Evolutionary conservation across 2,329 filamentous ascomycete species (phyloP).

Genomic region (Ceratocystis diversiconidia): DNA sequence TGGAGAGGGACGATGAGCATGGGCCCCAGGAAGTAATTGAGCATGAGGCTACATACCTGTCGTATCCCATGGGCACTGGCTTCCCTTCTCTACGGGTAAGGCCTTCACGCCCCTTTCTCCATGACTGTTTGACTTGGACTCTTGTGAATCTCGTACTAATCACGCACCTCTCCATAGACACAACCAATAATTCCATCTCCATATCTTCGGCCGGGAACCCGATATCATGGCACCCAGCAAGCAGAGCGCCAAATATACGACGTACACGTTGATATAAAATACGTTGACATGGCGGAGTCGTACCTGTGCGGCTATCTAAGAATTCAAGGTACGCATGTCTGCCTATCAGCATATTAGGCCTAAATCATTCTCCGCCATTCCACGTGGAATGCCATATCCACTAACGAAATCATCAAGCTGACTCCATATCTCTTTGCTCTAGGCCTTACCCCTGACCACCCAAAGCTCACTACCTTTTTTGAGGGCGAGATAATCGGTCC

Average conservation of each 20-base stretch:
- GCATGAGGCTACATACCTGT: not conserved
- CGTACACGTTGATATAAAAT: conserved; percentile 91
- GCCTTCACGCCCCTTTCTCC: not conserved
- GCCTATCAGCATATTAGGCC: conserved; percentile 6
- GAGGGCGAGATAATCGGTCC: conserved; percentile 95
- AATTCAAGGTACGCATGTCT: conserved; percentile 60
- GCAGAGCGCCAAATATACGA: conserved; percentile 89
- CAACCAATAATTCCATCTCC: conserved; percentile 62
- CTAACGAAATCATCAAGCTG: not conserved
- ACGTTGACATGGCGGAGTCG: conserved; percentile 86
- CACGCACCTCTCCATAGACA: not conserved
- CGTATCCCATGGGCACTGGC: not conserved
- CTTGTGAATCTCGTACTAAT: not conserved
- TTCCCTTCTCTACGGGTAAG: not conserved
- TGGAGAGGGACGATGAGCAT: not conserved
- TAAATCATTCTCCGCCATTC: conserved; percentile 9
- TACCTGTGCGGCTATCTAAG: conserved; percentile 89
- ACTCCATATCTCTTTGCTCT: conserved; percentile 15
- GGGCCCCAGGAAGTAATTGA: not conserved
- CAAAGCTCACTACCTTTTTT: conserved; percentile 95
- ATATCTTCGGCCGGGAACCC: conserved; percentile 73
- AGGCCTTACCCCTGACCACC: conserved; percentile 91
- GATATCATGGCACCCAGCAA: conserved; percentile 79
- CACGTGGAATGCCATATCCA: not conserved
- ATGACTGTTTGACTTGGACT: not conserved